Conservation (phyloP, 331 rosid species). For the Acacia concinna region DNA sequence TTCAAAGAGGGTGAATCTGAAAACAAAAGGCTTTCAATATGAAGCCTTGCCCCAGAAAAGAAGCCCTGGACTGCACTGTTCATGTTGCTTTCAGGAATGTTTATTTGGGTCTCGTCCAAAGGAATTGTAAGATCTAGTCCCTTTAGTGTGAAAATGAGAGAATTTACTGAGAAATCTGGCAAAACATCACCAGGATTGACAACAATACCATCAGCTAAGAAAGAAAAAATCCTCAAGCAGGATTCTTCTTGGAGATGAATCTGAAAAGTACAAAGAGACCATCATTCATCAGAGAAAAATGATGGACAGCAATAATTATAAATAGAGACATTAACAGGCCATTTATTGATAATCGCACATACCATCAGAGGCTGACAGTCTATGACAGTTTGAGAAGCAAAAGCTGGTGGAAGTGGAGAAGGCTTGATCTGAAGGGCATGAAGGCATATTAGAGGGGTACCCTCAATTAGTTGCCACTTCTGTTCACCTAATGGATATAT, state of each 20-base stretch:
- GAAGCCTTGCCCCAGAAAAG: constrained; percentile 88
- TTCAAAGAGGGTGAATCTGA: constrained; percentile 70
- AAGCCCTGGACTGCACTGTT: constrained; percentile 44
- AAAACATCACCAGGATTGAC: constrained; percentile 74
- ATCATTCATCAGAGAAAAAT: constrained; percentile 10
- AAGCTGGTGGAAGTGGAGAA: constrained; percentile 79
- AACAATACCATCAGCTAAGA: constrained; percentile 89
- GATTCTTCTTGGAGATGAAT: constrained; percentile 88
- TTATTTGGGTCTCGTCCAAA: constrained; percentile 47
- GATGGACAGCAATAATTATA: neutral
- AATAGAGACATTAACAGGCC: constrained; percentile 5
- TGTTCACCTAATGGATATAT: constrained; percentile 87
- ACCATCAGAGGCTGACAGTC: constrained; percentile 90
- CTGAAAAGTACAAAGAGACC: constrained; percentile 44
- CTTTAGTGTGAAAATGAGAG: constrained; percentile 60
- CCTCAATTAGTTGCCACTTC: constrained; percentile 63
- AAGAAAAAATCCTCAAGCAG: constrained; percentile 84
- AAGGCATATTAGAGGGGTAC: constrained; percentile 74
- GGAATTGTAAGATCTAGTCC: constrained; percentile 80
- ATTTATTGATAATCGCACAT: constrained; percentile 26
- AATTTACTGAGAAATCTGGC: constrained; percentile 81
- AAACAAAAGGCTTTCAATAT: constrained; percentile 60
- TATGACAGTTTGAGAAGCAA: constrained; percentile 89
- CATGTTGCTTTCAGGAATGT: constrained; percentile 41
- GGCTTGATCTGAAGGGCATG: constrained; percentile 80